A percentile compares a stretch with the other conserved stretches of the same genome.
Conservation (phyloP, 805 yeast genomes). For the Cyberlindnera maritima region DNA sequence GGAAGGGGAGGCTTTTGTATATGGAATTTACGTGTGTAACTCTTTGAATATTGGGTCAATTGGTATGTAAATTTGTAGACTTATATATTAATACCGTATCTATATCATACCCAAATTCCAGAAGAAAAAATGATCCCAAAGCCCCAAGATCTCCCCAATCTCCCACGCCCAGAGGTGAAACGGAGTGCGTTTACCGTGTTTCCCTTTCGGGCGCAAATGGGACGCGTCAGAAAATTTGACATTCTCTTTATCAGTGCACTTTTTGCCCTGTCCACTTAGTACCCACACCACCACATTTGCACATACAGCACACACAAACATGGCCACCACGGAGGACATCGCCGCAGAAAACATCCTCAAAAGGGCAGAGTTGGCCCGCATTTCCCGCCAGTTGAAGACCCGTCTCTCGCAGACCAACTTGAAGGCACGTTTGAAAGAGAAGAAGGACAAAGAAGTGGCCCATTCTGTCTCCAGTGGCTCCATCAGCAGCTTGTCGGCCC, state of each 20-base stretch:
- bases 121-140: not conserved
- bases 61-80: too few relatives aligned
- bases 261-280: too few relatives aligned
- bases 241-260: not conserved
- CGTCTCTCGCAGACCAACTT: constrained; percentile 41
- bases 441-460: constrained; percentile 1
- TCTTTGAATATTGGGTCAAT: too few relatives aligned
- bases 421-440: constrained; percentile 24
- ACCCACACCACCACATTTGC: not conserved
- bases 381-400: constrained; percentile 42
- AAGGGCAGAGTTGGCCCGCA: constrained; percentile 44
- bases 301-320: constrained; percentile 1
- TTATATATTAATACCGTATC: too few relatives aligned
- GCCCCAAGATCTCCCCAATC: not conserved
- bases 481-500: not conserved
- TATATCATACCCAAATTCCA: not conserved
- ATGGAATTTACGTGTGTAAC: too few relatives aligned
- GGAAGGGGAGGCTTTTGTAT: not conserved
- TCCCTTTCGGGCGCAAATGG: constrained; percentile 3
- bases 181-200: not conserved
- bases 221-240: constrained; percentile 7
- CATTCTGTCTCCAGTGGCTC: not conserved
- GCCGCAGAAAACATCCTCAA: constrained; percentile 44
- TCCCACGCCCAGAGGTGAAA: not conserved
- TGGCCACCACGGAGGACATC: constrained; percentile 33